phyloP scores from a whole-genome alignment of 2,329 filamentous ascomycete species.

The Daldinia sp. region DNA sequence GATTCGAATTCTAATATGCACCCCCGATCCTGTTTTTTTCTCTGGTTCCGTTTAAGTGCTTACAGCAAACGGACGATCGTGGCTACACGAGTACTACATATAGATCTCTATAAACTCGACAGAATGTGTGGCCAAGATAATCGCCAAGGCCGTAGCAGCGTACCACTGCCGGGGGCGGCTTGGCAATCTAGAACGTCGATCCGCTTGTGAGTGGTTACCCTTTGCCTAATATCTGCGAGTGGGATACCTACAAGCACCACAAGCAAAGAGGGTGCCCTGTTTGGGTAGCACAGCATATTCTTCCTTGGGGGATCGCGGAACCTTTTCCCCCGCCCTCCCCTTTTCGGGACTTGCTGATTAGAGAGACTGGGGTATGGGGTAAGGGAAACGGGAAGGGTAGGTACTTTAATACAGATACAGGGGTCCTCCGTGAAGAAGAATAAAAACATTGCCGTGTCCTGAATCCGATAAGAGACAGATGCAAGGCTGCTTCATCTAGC shows the following conservation, averaged over 20 bases:
- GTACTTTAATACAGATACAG: not conserved
- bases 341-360: slow-evolving; percentile 26
- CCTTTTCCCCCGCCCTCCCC: slow-evolving; percentile 23
- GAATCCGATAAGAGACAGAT: slow-evolving; percentile 1
- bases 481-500: slow-evolving; percentile 2
- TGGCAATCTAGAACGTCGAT: slow-evolving; percentile 33
- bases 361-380: slow-evolving; percentile 26
- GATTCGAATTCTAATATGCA: slow-evolving; percentile 11
- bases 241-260: slow-evolving; percentile 12
- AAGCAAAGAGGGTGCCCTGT: slow-evolving; percentile 13
- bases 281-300: slow-evolving; percentile 17
- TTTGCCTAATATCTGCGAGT: slow-evolving; percentile 11
- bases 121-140: slow-evolving; percentile 15
- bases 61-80: slow-evolving; percentile 18
- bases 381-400: not conserved
- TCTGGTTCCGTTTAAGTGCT: slow-evolving; percentile 24
- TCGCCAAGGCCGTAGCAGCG: slow-evolving; percentile 34
- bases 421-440: slow-evolving; percentile 16
- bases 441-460: slow-evolving; percentile 30
- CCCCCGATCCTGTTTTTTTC: slow-evolving; percentile 9
- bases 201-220: slow-evolving; percentile 27
- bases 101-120: slow-evolving; percentile 15
- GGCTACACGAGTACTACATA: slow-evolving; percentile 26
- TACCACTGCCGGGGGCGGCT: slow-evolving; percentile 21
- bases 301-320: slow-evolving; percentile 26